Evolutionary conservation across 371 early-diverging fungal species (phyloP), one percentile per base, ranked within the genome.

Genomic region (Actinomucor elegans): DNA sequence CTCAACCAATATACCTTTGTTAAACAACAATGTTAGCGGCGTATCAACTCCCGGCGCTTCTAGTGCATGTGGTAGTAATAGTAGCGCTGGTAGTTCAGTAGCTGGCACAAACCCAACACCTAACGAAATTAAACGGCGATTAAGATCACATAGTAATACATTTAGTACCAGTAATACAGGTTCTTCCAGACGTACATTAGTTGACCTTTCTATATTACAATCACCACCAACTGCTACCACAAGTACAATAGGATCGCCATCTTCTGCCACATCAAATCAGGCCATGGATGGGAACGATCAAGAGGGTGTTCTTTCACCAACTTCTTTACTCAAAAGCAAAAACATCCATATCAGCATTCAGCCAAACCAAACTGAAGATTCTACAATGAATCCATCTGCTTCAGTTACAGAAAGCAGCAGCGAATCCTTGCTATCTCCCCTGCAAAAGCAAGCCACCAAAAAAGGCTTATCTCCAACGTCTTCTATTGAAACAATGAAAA

Each of bases 131-230:
- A 45, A 54, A 32, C 41, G 45, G 18, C n/a, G 54, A 15, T 32
- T 45, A 36, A 44, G 55, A 17, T 29, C 55, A 4, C 55, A 55
- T 20, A 55, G 46, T 40, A 54, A 38, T 20, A 35, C 43, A 29
- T 49, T 49, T 29, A 28, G 33, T 21, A 20, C 24, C 1, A 21
- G 23, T 34, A 28, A 35, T 21, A 20, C 24, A 2, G 23, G 23
- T 34, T 15, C 18, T n/a, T 21, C 35, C 24, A 36, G 49, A 28
- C 36, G 49, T n/a, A 37, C 36, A 4, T 15, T 51, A 24, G 52
- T 32, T 14, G 52, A 41, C 20, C 31, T 45, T 3, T 45, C 45
- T n/a, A 10, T 47, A 20, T 47, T 24, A n/a, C 44, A 17, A 17
- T 28, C 44, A 7, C 28, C 44, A 9, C n/a, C 28, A 9, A 17